These are phyloP conservation scores for Penicillium soppii DNA, from an alignment of 495 filamentous ascomycete genomes.

Conservation along the genomic window DNA sequence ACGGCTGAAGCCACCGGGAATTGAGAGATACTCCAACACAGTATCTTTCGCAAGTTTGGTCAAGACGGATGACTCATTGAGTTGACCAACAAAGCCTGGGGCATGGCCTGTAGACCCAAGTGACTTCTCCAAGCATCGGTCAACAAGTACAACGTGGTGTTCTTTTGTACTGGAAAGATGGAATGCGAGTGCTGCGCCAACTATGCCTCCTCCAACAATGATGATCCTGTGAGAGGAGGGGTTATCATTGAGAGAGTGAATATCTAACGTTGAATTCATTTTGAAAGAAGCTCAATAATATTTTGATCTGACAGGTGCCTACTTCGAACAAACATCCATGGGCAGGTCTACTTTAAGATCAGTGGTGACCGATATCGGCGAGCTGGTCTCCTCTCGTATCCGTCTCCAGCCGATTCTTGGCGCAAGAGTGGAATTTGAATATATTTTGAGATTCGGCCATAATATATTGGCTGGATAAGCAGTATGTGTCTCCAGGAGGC, in stretches of 20 bases:
- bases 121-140: slow-evolving; percentile 19
- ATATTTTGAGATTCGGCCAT: background rate
- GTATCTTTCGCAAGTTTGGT: slow-evolving; percentile 32
- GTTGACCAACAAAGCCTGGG: slow-evolving; percentile 37
- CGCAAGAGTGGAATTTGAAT: background rate
- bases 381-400: background rate
- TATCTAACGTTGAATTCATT: slow-evolving; percentile 11
- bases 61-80: slow-evolving; percentile 33
- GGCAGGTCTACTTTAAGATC: background rate
- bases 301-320: background rate
- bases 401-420: background rate
- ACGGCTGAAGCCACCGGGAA: slow-evolving; percentile 28
- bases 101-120: slow-evolving; percentile 32
- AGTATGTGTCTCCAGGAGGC: background rate
- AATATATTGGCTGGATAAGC: background rate
- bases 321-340: background rate
- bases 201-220: slow-evolving; percentile 48
- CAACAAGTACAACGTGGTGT: slow-evolving; percentile 22
- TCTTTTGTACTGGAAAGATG: slow-evolving; percentile 26
- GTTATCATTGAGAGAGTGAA: slow-evolving; percentile 14
- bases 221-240: slow-evolving; percentile 20
- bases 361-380: background rate
- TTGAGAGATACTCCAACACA: slow-evolving; percentile 27
- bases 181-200: slow-evolving; percentile 40
- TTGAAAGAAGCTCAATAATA: background rate